Evolutionary conservation across 805 yeast genomes (phyloP).

Genomic region (Saccharomycopsis fermentans): DNA sequence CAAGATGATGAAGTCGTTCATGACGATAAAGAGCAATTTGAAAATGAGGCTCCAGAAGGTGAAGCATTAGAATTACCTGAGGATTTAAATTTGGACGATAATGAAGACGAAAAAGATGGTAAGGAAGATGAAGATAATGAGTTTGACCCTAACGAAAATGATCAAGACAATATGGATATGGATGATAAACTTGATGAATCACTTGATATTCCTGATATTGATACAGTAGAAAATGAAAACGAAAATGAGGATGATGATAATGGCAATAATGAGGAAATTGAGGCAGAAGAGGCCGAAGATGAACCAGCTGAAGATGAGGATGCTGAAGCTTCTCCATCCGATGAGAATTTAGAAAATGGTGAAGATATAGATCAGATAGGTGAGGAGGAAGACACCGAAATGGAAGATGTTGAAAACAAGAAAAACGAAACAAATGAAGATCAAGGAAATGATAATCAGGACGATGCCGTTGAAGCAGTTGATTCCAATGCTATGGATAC

Average conservation of each 20-base stretch:
- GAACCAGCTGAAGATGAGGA: slow-evolving; percentile 20
- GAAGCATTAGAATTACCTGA: slow-evolving; percentile 90
- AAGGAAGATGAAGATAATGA: slow-evolving; percentile 32
- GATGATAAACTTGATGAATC: slow-evolving; percentile 26
- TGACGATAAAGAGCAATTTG: slow-evolving; percentile 61
- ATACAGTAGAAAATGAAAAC: slow-evolving; percentile 21
- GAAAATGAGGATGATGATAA: slow-evolving; percentile 23
- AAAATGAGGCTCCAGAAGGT: slow-evolving; percentile 65
- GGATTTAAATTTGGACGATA: slow-evolving; percentile 82
- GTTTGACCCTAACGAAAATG: slow-evolving; percentile 23
- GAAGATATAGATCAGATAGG: slow-evolving; percentile 26
- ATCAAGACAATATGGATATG: slow-evolving; percentile 18
- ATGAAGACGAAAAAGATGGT: slow-evolving; percentile 46
- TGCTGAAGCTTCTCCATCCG: slow-evolving; percentile 23
- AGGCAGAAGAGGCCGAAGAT: slow-evolving; percentile 17
- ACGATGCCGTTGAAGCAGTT: slow-evolving; percentile 40
- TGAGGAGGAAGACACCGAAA: slow-evolving; percentile 25
- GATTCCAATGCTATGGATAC: slow-evolving; percentile 40
- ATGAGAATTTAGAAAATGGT: slow-evolving; percentile 23
- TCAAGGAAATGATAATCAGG: slow-evolving; percentile 33
- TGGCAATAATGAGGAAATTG: slow-evolving; percentile 20
- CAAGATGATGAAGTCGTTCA: slow-evolving; percentile 45
- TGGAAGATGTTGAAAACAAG: slow-evolving; percentile 28
- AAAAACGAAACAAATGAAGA: slow-evolving; percentile 28
- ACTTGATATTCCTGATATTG: slow-evolving; percentile 22